Evolutionary conservation across 2,329 filamentous ascomycete species (phyloP), one percentile per base, ranked within the genome.

Genomic region (Alternaria tenuissima): DNA sequence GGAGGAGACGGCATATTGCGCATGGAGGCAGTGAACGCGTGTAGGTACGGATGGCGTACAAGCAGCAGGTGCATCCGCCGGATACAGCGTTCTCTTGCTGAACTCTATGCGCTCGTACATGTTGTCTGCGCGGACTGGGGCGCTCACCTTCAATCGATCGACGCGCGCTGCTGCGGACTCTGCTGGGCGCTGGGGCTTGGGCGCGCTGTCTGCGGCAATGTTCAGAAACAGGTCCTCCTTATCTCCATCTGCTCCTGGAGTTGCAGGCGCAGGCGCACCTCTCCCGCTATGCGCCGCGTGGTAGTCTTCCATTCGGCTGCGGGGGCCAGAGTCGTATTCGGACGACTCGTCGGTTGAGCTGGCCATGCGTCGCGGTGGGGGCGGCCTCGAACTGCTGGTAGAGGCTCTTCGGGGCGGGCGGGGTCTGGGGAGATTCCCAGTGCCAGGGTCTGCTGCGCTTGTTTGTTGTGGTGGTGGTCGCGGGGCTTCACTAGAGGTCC

Each of bases 211-310:
- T 48, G 75, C 76, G 47, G 80, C 80, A 56, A 81, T 76, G 61
- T 81, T 76, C 48, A 81, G 65, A 61, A 81, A 81, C 28, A 81
- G 69, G 62, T 81, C 80, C 63, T 81, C 80, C 34, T 70, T 68
- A 44, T 74, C 73, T 49, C 65, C 69, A n/a, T 72, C 66, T 14
- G 65, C 60, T 44, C 63, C 64, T 38, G 68, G 65, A 16, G 58
- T 64, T 39, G 62, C 63, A 14, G 55, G 54, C 22, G 65, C 61
- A 34, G 53, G 52, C 18, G 64, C 61, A 41, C 66, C 65, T 51
- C 65, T 62, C 42, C 63, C 60, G 60, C 65, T 66, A 44, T 62
- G 66, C 51, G 59, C 57, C 20, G 65, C 57, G 42, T 55, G 67
- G 48, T 52, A 52, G 64, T 71, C 62, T 16, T 65, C 67, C 16